phyloP scores from a whole-genome alignment of 192 early-diverging fungal genomes.

The Podila verticillata region DNA sequence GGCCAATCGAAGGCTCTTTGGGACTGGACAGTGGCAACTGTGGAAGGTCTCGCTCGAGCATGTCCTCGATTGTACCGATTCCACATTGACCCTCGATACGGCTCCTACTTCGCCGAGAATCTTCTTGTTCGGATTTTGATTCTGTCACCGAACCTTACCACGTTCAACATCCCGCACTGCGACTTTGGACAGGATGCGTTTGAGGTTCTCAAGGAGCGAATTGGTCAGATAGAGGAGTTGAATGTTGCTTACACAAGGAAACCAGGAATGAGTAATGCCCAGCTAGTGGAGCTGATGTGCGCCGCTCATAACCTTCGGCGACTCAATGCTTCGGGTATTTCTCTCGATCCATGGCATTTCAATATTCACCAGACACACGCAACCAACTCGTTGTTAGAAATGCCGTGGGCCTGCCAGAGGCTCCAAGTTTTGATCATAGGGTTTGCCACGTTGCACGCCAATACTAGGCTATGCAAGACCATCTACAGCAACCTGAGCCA shows the following conservation, averaged over 20 bases:
- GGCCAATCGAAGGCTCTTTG: not conserved
- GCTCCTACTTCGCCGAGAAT: not conserved
- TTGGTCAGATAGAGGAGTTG: constrained; percentile 9
- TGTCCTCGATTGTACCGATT: not conserved
- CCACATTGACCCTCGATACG: constrained; percentile 16
- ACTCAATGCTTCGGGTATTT: constrained; percentile 5
- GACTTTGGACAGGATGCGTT: constrained; percentile 11
- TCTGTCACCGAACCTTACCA: not conserved
- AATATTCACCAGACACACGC: not conserved
- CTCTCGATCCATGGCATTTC: constrained; percentile 3
- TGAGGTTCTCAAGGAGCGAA: constrained; percentile 2
- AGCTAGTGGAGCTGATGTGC: constrained; percentile 6
- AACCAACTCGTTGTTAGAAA: not conserved
- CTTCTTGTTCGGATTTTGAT: not conserved
- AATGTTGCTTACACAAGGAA: constrained; percentile 6
- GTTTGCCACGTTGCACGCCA: not conserved
- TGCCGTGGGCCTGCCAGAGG: not conserved
- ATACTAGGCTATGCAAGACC: not conserved
- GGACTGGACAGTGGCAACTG: constrained; percentile 7
- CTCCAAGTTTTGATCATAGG: constrained; percentile 7
- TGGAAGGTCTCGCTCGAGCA: not conserved
- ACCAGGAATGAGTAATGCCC: constrained; percentile 3
- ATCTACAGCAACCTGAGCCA: constrained; percentile 5
- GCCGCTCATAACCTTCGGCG: not conserved
- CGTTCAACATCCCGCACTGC: constrained; percentile 4